A percentile compares a stretch with the other conserved stretches of the same genome.
phyloP scores from a whole-genome alignment of 2,329 filamentous ascomycete species.

The Fusarium irregulare region DNA sequence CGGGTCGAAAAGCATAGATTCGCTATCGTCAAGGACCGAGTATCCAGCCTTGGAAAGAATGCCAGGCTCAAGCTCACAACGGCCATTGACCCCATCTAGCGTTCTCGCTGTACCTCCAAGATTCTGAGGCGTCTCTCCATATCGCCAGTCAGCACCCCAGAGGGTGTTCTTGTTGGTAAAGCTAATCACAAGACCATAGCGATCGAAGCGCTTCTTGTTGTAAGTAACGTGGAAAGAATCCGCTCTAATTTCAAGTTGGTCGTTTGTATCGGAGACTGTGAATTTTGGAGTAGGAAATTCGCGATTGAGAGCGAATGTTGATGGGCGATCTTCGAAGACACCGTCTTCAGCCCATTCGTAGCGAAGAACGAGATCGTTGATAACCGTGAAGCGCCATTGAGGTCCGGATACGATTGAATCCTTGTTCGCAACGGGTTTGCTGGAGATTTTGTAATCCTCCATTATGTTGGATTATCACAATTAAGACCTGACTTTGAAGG shows the following conservation, averaged over 20 bases:
- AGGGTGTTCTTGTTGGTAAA: constrained; percentile 56
- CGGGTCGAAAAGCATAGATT: constrained; percentile 66
- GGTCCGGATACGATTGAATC: constrained; percentile 33
- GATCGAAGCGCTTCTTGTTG: constrained; percentile 66
- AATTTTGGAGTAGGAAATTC: constrained; percentile 57
- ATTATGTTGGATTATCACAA: constrained; percentile 5
- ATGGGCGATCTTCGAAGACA: constrained; percentile 70
- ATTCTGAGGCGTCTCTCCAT: constrained; percentile 56
- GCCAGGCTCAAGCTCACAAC: constrained; percentile 61
- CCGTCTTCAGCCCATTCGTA: constrained; percentile 72
- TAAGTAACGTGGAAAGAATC: constrained; percentile 67
- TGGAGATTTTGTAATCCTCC: constrained; percentile 36
- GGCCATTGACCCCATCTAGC: constrained; percentile 64
- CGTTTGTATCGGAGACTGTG: constrained; percentile 58
- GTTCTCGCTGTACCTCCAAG: constrained; percentile 65
- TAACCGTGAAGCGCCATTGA: constrained; percentile 69
- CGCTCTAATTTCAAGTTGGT: constrained; percentile 66
- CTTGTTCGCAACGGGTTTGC: constrained; percentile 33
- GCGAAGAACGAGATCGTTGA: constrained; percentile 66
- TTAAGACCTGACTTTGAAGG: not conserved
- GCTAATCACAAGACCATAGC: constrained; percentile 59
- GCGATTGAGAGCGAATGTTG: constrained; percentile 69
- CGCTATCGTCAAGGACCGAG: constrained; percentile 64
- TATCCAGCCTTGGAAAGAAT: constrained; percentile 63
- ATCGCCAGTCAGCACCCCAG: constrained; percentile 57